Evolutionary conservation across 176 grass and related monocot genomes (phyloP).

Genomic region (Lolium perenne): DNA sequence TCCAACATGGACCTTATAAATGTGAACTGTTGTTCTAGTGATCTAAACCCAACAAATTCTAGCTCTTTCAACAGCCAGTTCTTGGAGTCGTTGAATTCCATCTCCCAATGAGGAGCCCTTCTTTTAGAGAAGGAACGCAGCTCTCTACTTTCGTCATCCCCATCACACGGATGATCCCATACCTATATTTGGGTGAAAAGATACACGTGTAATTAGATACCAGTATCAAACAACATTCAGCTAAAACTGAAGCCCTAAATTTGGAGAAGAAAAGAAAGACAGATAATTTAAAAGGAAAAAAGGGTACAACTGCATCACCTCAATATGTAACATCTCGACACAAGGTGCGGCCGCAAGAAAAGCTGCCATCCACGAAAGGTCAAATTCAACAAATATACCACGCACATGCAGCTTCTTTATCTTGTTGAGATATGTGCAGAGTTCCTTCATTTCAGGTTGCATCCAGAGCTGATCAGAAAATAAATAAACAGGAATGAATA

Average conservation of each 20-base stretch:
- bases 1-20: too few relatives aligned
- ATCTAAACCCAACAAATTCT: background rate
- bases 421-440: background rate
- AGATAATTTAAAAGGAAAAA: background rate
- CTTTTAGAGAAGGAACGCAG: background rate
- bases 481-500: background rate
- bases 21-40: background rate
- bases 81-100: background rate
- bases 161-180: background rate
- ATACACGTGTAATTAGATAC: background rate
- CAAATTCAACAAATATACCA: background rate
- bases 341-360: background rate
- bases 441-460: conserved; percentile 1
- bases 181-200: background rate
- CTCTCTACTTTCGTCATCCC: background rate
- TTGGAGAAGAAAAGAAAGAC: background rate
- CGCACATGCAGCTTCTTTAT: background rate
- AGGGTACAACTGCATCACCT: background rate
- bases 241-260: background rate
- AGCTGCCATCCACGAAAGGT: background rate
- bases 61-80: background rate
- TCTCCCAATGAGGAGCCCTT: background rate
- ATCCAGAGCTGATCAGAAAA: background rate
- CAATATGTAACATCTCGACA: background rate
- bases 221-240: background rate